A percentile compares a stretch with the other conserved stretches of the same genome.
Evolutionary conservation across 225 moss, liverwort and hornwort species (phyloP).

Genomic region (Ulota crispa): DNA sequence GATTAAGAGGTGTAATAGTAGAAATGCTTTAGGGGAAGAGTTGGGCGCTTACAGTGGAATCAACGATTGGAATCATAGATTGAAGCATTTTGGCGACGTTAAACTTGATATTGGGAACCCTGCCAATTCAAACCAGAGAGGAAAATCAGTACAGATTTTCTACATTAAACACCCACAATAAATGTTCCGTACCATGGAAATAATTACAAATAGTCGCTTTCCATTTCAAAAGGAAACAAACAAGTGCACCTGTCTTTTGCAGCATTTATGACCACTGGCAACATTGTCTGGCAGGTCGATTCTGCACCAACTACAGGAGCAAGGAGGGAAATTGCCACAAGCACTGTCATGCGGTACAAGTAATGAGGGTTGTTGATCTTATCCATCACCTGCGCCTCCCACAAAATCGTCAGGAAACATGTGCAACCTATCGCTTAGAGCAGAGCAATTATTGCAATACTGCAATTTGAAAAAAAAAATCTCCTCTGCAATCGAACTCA

Average conservation of each 20-base stretch:
- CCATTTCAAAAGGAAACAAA: background rate
- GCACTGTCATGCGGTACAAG: slow-evolving; percentile 96
- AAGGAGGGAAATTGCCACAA: slow-evolving; percentile 90
- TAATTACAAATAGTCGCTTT: background rate
- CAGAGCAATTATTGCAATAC: background rate
- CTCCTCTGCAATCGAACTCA: background rate
- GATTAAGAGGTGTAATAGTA: background rate
- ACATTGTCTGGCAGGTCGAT: slow-evolving; percentile 91
- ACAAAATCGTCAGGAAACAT: slow-evolving; percentile 21
- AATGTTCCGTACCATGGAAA: background rate
- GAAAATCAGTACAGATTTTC: slow-evolving; percentile 2
- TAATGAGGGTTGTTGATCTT: slow-evolving; percentile 98
- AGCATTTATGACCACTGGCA: slow-evolving; percentile 94
- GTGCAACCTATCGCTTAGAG: background rate
- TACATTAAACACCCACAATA: background rate
- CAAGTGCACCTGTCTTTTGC: slow-evolving; percentile 77
- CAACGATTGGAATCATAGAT: slow-evolving; percentile 95
- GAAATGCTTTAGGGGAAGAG: background rate
- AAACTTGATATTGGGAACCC: slow-evolving; percentile 99
- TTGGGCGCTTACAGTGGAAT: slow-evolving; percentile 66
- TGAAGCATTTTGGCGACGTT: slow-evolving; percentile 99
- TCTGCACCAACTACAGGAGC: slow-evolving; percentile 96
- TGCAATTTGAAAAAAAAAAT: background rate
- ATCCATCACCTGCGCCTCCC: slow-evolving; percentile 76
- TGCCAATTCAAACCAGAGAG: slow-evolving; percentile 35